A percentile compares a stretch with the other conserved stretches of the same genome.
These are phyloP conservation scores for Ophiostoma australiae DNA, from an alignment of 2,329 filamentous ascomycete species.

Conservation along the genomic window DNA sequence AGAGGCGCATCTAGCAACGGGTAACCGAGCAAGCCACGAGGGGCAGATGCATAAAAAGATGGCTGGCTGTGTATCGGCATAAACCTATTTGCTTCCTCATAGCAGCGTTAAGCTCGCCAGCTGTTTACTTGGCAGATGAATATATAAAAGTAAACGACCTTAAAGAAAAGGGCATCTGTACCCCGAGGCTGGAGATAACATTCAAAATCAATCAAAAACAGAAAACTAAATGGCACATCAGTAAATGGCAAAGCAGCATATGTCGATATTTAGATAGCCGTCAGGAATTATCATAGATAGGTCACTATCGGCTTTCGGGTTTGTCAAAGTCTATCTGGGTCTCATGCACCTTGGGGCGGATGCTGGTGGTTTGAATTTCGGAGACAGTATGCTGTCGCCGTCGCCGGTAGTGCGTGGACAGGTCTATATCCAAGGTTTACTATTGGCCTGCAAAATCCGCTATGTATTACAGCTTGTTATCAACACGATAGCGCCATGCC, in stretches of 20 bases:
- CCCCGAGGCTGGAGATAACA: background rate
- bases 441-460: background rate
- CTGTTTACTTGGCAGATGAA: background rate
- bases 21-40: background rate
- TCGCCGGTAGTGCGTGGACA: background rate
- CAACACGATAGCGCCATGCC: background rate
- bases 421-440: background rate
- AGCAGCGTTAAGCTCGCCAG: background rate
- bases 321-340: background rate
- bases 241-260: too few species aligned
- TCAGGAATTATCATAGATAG: background rate
- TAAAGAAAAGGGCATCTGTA: too few species aligned
- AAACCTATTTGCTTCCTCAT: background rate
- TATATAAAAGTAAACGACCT: too few species aligned
- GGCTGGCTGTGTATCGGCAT: background rate
- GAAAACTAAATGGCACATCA: background rate
- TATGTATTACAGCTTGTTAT: background rate
- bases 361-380: background rate
- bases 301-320: background rate
- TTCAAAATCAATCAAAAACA: background rate
- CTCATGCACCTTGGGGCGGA: background rate
- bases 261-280: too few species aligned
- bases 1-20: background rate
- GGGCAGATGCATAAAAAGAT: background rate
- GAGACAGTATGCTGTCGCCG: background rate